Conservation (phyloP, 345 rosid genomes). For the Punica granatum region DNA sequence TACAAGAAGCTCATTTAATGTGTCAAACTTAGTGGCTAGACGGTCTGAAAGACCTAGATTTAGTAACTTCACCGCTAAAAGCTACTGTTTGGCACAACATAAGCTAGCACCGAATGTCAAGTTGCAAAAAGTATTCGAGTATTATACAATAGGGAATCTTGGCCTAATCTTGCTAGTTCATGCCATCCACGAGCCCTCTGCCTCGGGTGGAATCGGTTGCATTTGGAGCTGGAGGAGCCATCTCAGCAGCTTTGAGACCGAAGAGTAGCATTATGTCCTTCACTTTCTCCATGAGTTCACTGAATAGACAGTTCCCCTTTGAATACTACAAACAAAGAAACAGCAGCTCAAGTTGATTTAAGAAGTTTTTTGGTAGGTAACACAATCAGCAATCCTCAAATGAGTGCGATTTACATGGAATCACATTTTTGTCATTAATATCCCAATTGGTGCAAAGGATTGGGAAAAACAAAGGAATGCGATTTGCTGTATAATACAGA, state of each 20-base stretch:
- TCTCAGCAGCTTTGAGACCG: constrained; percentile 15
- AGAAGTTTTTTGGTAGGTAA: too few species aligned
- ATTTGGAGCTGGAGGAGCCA: constrained; percentile 1
- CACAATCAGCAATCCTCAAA: not conserved
- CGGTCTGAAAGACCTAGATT: too few species aligned
- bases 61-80: not conserved
- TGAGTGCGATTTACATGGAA: not conserved
- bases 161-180: not conserved
- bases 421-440: not conserved
- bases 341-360: too few species aligned
- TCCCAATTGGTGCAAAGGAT: too few species aligned
- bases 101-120: not conserved
- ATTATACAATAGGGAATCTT: not conserved
- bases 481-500: not conserved
- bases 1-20: not conserved
- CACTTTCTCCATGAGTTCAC: constrained; percentile 20
- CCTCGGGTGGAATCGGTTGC: not conserved
- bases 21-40: too few species aligned
- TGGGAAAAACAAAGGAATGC: not conserved
- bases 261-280: constrained; percentile 23
- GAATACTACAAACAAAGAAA: constrained; percentile 21
- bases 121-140: not conserved
- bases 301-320: constrained; percentile 8
- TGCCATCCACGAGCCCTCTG: not conserved
- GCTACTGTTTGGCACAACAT: not conserved